Evolutionary conservation across 345 rosid genomes (phyloP), one percentile per base, ranked within the genome.

Genomic region (Anastatica hierochuntica): DNA sequence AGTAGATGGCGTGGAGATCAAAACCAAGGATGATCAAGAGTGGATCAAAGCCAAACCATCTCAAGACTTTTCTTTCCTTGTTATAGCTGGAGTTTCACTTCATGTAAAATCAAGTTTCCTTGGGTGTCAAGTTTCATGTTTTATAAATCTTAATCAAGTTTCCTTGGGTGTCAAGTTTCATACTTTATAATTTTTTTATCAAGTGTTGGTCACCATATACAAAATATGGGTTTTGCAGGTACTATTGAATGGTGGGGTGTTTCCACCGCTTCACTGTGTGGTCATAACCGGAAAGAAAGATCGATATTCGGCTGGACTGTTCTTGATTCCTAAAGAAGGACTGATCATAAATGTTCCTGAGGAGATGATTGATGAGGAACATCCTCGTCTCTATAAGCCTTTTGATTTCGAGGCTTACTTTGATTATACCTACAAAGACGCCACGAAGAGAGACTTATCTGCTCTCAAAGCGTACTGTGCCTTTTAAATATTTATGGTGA

Each of bases 91-190:
- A 1, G 70, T 61, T 12, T 5, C 68, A 62, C 16, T 53, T 43
- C 56, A 56, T 49, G 74, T 84, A 48, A 23, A 67, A 67, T 55
- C 77, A 82, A 39, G 78, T 81, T 70, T 29, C 2, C 33, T 29
- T 29, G 33, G 6, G 33, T 29, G 6, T 29, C 9, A 29, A 29
- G 27, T 24, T 24, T 24, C n/a, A n/a, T n/a, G n/a, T n/a, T n/a
- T 30, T 31, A 30, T 13, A 36, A 5, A 8, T 34, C 35, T 35
- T 54, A 6, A 13, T n/a, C n/a, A n/a, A n/a, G n/a, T n/a, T 70
- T 8, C 9, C 33, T 29, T 4, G 33, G 6, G 8, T 29, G 6
- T 29, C 33, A 29, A 29, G 9, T 29, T 29, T 8, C 17, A 43
- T 13, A 1, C 6, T 29, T 30, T 31, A 30, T 13, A 36, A 5